Conservation (phyloP, 768 basidiomycete genomes). For the Phanerodontia chrysosporium region DNA sequence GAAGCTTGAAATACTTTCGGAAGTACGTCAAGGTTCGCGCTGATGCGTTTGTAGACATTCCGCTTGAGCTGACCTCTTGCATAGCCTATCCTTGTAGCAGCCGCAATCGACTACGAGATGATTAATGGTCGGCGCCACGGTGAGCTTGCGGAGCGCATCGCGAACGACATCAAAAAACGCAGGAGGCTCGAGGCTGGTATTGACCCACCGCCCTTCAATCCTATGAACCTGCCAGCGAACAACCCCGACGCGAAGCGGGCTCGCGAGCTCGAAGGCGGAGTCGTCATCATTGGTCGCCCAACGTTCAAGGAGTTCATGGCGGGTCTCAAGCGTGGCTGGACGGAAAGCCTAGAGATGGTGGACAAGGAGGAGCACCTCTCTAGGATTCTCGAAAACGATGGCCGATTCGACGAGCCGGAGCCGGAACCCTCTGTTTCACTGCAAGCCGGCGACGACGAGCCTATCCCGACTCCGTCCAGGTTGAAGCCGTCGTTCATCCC, state of each 20-base stretch:
- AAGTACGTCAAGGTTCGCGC: slow-evolving; percentile 90
- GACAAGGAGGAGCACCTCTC: slow-evolving; percentile 73
- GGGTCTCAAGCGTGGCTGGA: slow-evolving; percentile 84
- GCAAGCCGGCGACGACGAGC: slow-evolving; percentile 31
- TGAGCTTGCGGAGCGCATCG: slow-evolving; percentile 73
- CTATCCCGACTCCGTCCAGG: slow-evolving; percentile 38
- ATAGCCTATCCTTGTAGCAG: slow-evolving; percentile 91
- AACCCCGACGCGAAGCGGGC: slow-evolving; percentile 47
- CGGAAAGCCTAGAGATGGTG: slow-evolving; percentile 59
- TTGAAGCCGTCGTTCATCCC: slow-evolving; percentile 27
- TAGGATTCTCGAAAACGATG: slow-evolving; percentile 63
- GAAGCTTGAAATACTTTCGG: slow-evolving; percentile 83
- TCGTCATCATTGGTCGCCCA: slow-evolving; percentile 81
- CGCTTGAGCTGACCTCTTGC: slow-evolving; percentile 9
- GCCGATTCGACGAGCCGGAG: slow-evolving; percentile 70
- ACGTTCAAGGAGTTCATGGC: slow-evolving; percentile 94
- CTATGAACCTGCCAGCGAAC: slow-evolving; percentile 47
- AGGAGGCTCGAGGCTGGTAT: slow-evolving; percentile 66
- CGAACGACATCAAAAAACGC: slow-evolving; percentile 65
- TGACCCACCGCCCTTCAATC: slow-evolving; percentile 42
- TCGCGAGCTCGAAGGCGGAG: slow-evolving; percentile 75
- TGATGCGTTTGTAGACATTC: slow-evolving; percentile 7
- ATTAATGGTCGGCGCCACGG: slow-evolving; percentile 79
- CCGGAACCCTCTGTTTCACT: slow-evolving; percentile 26
- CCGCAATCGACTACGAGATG: slow-evolving; percentile 90